phyloP scores from a whole-genome alignment of 148 eudicot genomes.

The Oxyria digyna region DNA sequence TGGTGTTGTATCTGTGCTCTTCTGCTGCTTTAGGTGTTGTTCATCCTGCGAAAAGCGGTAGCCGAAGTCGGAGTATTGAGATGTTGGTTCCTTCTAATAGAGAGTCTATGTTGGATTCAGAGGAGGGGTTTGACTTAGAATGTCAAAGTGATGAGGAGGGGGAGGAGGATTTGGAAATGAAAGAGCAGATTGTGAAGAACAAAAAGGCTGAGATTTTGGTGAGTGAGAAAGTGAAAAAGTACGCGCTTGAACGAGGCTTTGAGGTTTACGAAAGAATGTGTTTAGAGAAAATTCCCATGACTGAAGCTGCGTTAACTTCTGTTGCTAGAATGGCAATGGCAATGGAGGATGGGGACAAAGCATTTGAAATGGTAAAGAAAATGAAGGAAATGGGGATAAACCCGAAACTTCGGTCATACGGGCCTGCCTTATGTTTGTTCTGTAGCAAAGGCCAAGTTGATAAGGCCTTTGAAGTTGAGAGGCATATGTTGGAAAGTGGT shows the following conservation, averaged over 20 bases:
- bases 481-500: conserved; percentile 74
- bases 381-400: conserved; percentile 60
- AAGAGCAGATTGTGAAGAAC: conserved; percentile 16
- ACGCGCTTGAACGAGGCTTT: conserved; percentile 58
- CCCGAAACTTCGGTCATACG: conserved; percentile 72
- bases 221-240: conserved; percentile 44
- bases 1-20: conserved; percentile 72
- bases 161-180: conserved; percentile 12
- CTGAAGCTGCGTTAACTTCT: conserved; percentile 80
- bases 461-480: conserved; percentile 64
- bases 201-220: conserved; percentile 34
- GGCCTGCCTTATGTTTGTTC: conserved; percentile 66
- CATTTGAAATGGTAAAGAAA: conserved; percentile 66
- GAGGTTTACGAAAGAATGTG: conserved; percentile 63
- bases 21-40: conserved; percentile 79
- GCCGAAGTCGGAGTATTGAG: conserved; percentile 34
- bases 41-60: conserved; percentile 72
- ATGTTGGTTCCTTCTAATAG: conserved; percentile 10
- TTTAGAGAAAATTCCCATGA: conserved; percentile 48
- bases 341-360: conserved; percentile 76
- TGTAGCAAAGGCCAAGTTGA: conserved; percentile 49
- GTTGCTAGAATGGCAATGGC: conserved; percentile 84
- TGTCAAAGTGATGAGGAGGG: conserved; percentile 3
- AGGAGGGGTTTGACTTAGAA: background rate
- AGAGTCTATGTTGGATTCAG: background rate